A percentile compares a stretch with the other conserved stretches of the same genome.
phyloP scores from a whole-genome alignment of 305 asterid species.

The Fraxinus sp. region DNA sequence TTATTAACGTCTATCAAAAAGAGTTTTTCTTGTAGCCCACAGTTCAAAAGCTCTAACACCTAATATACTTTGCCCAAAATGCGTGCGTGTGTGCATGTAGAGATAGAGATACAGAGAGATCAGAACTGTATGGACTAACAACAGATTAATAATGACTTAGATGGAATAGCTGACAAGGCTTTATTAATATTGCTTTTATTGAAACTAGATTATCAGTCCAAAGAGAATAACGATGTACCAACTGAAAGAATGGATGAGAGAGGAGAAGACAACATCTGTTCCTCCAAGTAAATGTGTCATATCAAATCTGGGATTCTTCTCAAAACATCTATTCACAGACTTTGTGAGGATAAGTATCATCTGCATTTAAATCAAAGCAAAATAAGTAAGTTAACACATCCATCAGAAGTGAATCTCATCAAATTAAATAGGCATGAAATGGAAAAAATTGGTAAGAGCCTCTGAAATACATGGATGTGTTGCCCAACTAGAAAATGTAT shows the following conservation, averaged over 20 bases:
- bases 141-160: not conserved
- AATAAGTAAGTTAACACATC: slow-evolving; percentile 24
- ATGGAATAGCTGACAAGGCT: slow-evolving; percentile 3
- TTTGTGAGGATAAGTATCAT: slow-evolving; percentile 95
- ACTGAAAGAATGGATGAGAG: slow-evolving; percentile 93
- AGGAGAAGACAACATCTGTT: slow-evolving; percentile 88
- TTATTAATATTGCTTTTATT: not conserved
- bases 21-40: not conserved
- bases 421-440: slow-evolving; percentile 5
- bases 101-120: not conserved
- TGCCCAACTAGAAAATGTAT: slow-evolving; percentile 13
- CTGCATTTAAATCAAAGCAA: slow-evolving; percentile 51
- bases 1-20: not conserved
- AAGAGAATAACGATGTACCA: slow-evolving; percentile 57
- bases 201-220: slow-evolving; percentile 19
- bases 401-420: slow-evolving; percentile 14
- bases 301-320: slow-evolving; percentile 94
- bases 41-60: not conserved
- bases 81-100: not conserved
- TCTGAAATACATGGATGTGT: not conserved
- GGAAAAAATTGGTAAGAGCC: slow-evolving; percentile 4
- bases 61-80: not conserved
- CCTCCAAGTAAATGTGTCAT: slow-evolving; percentile 99
- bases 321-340: slow-evolving; percentile 90
- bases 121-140: not conserved